Conservation (phyloP, 306 rosid genomes). For the Pachyrhizus erosus region DNA sequence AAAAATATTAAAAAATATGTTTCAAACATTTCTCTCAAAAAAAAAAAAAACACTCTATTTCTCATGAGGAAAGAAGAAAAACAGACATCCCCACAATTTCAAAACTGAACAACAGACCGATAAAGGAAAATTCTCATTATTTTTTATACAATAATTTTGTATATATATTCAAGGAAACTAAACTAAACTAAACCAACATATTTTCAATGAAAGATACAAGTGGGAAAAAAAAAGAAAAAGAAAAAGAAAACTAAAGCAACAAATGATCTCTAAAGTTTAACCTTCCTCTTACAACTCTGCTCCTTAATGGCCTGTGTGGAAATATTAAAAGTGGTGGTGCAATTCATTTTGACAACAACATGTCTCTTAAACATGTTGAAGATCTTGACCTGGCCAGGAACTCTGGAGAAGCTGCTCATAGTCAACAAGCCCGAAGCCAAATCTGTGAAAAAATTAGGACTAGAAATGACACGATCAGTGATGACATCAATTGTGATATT, state of each 20-base stretch:
- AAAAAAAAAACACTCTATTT: background rate
- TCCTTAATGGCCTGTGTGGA: conserved; percentile 51
- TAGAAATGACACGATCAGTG: conserved; percentile 37
- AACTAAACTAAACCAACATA: background rate
- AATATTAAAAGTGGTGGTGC: conserved; percentile 54
- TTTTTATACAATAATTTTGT: background rate
- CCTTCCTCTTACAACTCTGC: conserved; percentile 63
- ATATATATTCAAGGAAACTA: background rate
- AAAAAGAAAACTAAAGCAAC: background rate
- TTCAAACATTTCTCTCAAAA: no score
- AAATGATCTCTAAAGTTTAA: conserved; percentile 39
- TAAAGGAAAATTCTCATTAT: conserved; percentile 1
- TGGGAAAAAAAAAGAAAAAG: background rate
- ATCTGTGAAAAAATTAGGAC: conserved; percentile 43
- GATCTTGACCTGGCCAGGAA: conserved; percentile 71
- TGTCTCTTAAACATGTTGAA: conserved; percentile 54
- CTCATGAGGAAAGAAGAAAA: background rate
- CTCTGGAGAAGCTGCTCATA: conserved; percentile 59
- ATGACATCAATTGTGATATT: conserved; percentile 58
- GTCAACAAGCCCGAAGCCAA: conserved; percentile 48
- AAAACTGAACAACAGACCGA: background rate
- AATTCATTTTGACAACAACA: conserved; percentile 68
- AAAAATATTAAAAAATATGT: no score
- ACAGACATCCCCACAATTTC: background rate
- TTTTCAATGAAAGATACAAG: no score